Evolutionary conservation across 768 basidiomycete species (phyloP).

Genomic region (Saitozyma sp.): DNA sequence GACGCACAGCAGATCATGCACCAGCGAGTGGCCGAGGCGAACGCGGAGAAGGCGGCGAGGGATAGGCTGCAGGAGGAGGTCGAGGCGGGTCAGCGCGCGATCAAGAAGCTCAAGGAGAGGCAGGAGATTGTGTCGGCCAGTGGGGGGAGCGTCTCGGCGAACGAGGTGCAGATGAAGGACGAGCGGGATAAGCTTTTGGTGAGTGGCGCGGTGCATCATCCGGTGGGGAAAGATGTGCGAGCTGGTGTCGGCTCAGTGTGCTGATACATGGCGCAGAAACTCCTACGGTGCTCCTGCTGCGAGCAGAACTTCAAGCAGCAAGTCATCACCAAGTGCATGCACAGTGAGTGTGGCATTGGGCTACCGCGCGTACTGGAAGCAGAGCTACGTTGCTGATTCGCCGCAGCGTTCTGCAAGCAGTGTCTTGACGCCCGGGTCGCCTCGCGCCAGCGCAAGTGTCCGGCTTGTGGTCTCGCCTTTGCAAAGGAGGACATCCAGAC

Average conservation of each 20-base stretch:
- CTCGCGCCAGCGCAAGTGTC: conserved; percentile 91
- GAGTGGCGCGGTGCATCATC: conserved; percentile 19
- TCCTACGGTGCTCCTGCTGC: conserved; percentile 89
- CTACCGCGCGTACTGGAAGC: not conserved
- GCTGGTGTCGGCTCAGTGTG: not conserved
- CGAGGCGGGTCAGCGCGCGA: conserved; percentile 29
- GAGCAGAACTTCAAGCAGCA: conserved; percentile 72
- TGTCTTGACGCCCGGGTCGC: conserved; percentile 83
- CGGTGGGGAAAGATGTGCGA: not conserved
- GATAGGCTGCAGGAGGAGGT: conserved; percentile 48
- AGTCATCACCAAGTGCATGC: conserved; percentile 84
- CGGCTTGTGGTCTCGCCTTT: conserved; percentile 79
- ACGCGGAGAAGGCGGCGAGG: conserved; percentile 37
- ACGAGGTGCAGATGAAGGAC: conserved; percentile 35
- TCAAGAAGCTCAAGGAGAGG: conserved; percentile 49
- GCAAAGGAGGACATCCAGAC: conserved; percentile 77
- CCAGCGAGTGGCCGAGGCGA: conserved; percentile 43
- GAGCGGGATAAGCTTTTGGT: conserved; percentile 47
- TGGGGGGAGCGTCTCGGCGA: conserved; percentile 14
- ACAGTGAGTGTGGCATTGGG: conserved; percentile 67
- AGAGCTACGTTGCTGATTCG: conserved; percentile 6
- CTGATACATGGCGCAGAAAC: conserved; percentile 57
- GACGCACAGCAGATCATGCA: conserved; percentile 43
- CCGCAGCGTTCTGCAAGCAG: conserved; percentile 65
- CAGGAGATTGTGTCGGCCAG: conserved; percentile 35